Conservation (phyloP, 768 basidiomycete species). For the Panus rudis region DNA sequence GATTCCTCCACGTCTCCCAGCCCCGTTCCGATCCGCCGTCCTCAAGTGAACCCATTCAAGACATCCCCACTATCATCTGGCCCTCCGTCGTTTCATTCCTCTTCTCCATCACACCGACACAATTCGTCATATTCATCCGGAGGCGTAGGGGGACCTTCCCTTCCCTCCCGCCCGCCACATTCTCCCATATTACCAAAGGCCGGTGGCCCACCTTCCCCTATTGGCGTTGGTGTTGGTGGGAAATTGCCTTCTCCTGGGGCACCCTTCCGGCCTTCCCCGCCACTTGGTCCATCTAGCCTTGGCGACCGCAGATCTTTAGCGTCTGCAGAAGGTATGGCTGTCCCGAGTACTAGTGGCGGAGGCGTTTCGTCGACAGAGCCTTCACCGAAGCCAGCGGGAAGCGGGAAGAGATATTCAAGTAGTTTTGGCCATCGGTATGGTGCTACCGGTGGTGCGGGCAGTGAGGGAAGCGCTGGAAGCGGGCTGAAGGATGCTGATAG, state of each 20-base stretch:
- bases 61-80: conserved; percentile 43
- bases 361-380: conserved; percentile 8
- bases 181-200: conserved; percentile 39
- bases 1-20: conserved; percentile 25
- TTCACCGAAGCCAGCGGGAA: conserved; percentile 13
- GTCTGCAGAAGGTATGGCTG: conserved; percentile 22
- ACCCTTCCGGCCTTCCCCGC: conserved; percentile 33
- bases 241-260: conserved; percentile 23
- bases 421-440: conserved; percentile 71
- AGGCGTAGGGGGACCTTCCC: conserved; percentile 23
- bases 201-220: conserved; percentile 31
- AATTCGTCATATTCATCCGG: conserved; percentile 36
- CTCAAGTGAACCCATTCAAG: conserved; percentile 40
- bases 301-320: conserved; percentile 34
- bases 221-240: conserved; percentile 22
- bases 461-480: conserved; percentile 34
- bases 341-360: background rate
- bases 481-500: conserved; percentile 21
- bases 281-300: conserved; percentile 35
- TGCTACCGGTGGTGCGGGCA: conserved; percentile 30
- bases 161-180: conserved; percentile 30
- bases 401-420: conserved; percentile 67
- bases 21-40: conserved; percentile 38
- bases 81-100: conserved; percentile 42
- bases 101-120: conserved; percentile 40